Base-by-base conservation (phyloP, 2,329 filamentous ascomycete species). In the Aspergillus thermomutatus region DNA sequence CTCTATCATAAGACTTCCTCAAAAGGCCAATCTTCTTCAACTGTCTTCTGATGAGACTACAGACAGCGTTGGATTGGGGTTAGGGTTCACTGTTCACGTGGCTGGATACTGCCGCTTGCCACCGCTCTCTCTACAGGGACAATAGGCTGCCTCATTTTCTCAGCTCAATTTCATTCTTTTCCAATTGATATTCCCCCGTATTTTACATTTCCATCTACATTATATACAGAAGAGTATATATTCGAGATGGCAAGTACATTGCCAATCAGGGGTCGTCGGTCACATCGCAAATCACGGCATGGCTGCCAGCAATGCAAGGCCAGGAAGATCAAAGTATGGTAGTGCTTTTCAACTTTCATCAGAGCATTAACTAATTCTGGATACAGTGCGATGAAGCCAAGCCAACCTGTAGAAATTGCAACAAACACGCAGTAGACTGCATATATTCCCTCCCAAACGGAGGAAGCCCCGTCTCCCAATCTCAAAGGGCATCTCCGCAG, bases 291-390 rank as follows among this genome's bases (percentile, higher is more conserved):
- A 49, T 69, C 68, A 19, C 60, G 62, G 10, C 51, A 52, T 11
- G 68, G 68, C 1, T 70, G 68, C 53, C n/a, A 56, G 31, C 59
- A 63, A 53, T 70, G 68, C 50, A 69, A 69, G 57, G 55, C 52
- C 41, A 56, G 68, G n/a, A 68, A 69, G 26, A 62, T 70, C 47
- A 70, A 70, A 64, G 68, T 68, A 58, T 50, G 52, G 17, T 34
- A 28, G 21, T n/a, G n/a, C n/a, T n/a, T n/a, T 17, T 23, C n/a
- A 26, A 26, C 25, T 25, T 9, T 9, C 6, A 26, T 50, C 40
- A 19, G 17, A 8, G 25, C 27, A 10, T 21, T 31, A 14, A 14
- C n/a, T 10, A 23, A 28, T 37, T 47, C 23, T 48, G 21, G 10
- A 4, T 46, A 9, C 25, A 68, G 68, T 71, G 68, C 41, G 68